Base-by-base conservation (phyloP, 2,329 filamentous ascomycete species). In the Metarhizium album region DNA sequence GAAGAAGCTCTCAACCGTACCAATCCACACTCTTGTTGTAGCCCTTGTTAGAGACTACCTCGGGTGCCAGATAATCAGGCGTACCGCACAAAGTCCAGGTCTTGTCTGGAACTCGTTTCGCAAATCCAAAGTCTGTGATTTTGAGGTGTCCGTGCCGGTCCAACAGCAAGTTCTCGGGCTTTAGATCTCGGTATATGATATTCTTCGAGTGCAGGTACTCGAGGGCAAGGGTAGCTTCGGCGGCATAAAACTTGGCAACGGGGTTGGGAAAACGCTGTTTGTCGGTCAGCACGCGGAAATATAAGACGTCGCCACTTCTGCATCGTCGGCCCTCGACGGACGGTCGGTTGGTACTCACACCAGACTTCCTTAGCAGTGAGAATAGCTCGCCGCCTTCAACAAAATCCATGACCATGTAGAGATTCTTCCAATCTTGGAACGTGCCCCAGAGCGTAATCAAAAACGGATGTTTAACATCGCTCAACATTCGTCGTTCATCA, bases 331-430 rank as follows among this genome's bases (percentile, higher is more conserved):
- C 14, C 9, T 22, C 35, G 23, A 22, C n/a, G 6, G 23, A 22
- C n/a, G 6, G 3, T 40, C 37, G 20, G 20, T 43, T 24, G 20
- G 29, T 5, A 71, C 76, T 70, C 78, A 80, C 80, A 79, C 91
- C 84, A 76, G 91, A 97, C 70, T 98, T 97, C 61, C 93, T 80
- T 61, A 98, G 74, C 61, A 98, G 71, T 59, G 91, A 97, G 68
- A 98, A 98, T 50, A 98, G 76, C 75, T 98, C 93, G 63, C 93
- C 93, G 59, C 93, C 93, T 70, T 98, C 93, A 49, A 98, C 91
- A 73, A 98, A 98, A 69, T 98, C 93, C 93, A 98, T 98, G 62
- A 98, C 93, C 93, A 98, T 98, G 79, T 98, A 98, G 35, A 98
- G 74, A 66, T 96, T 97, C 71, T 84, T 90, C 47, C 84, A 80